Base-by-base conservation (phyloP, 805 yeast genomes). In the Yarrowia sp. region DNA sequence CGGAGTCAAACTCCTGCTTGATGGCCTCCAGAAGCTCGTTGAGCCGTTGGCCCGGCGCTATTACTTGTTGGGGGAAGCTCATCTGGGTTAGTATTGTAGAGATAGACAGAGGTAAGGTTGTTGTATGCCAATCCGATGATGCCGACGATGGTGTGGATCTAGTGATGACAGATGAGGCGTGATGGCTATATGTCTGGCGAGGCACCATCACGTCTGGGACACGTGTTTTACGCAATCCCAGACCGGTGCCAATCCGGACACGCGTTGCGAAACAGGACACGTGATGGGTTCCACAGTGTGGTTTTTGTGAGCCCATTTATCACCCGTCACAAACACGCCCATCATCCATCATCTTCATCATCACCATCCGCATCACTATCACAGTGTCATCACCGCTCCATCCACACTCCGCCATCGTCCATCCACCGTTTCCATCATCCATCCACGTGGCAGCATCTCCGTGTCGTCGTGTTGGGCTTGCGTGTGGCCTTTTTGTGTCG, bases 11-110 rank as follows among this genome's bases (percentile, higher is more conserved):
- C 80, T 93, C 99, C 74, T 87, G 90, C 77, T 91, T 90, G 73
- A 93, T 87, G 44, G 96, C 97, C 56, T 93, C 98, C 71, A 93
- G 81, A 68, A 93, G 83, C 77, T 93, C 98, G 73, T 85, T 84
- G 72, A 90, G 73, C 61, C 79, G 78, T 59, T 73, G 71, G 26
- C 70, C 62, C 26, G 72, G 70, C 52, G 74, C 73, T 40, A 56
- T 56, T 28, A 41, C 49, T 24, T 58, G 63, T 58, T 58, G 63
- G 63, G 63, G 63, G 33, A 58, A 58, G 51, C 63, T 58, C 63
- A 58, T 58, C 61, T 54, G 61, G 35, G 61, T 54, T 54, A 54
- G 61, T 54, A 17, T 2, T 8, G 32, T 2, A 43, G 32, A 4
- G 26, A 16, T 3, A 10, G 33, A 14, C 12, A 30, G 33, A 30